These are phyloP conservation scores for Phylloboletellus chloephorus DNA, from an alignment of 1,284 basidiomycete genomes.

Conservation along the genomic window DNA sequence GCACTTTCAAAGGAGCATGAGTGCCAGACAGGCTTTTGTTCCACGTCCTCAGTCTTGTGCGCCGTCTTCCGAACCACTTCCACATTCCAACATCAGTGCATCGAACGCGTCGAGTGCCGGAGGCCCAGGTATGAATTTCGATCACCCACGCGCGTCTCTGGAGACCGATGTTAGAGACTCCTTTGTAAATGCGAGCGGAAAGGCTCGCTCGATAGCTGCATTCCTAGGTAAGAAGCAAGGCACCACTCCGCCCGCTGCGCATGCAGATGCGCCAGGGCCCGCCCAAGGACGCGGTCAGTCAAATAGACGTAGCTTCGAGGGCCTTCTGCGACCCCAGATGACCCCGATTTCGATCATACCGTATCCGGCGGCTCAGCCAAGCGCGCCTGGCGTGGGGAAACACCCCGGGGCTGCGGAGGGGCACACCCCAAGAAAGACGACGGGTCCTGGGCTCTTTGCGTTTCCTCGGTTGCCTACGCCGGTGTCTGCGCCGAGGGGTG, in stretches of 20 bases:
- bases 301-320: conserved; percentile 21
- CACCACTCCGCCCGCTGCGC: conserved; percentile 1
- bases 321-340: conserved; percentile 20
- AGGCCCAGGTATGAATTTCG: neutral
- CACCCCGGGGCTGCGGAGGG: conserved; percentile 4
- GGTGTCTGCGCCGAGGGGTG: conserved; percentile 12
- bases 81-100: neutral
- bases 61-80: conserved; percentile 8
- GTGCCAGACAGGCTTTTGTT: conserved; percentile 26
- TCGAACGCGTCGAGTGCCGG: neutral
- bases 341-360: conserved; percentile 25
- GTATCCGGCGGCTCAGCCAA: conserved; percentile 12
- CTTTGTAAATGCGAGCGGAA: conserved; percentile 9
- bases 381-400: neutral
- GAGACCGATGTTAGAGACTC: neutral
- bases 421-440: conserved; percentile 21
- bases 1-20: too few relatives aligned
- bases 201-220: conserved; percentile 20
- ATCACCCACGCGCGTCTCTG: neutral
- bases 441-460: conserved; percentile 4
- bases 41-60: conserved; percentile 18
- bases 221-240: conserved; percentile 19
- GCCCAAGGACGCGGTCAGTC: conserved; percentile 5
- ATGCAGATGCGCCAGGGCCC: conserved; percentile 1
- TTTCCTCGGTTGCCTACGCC: conserved; percentile 22